Conservation (phyloP, 352 stramenopile species). For the Phytophthora gonapodyides region DNA sequence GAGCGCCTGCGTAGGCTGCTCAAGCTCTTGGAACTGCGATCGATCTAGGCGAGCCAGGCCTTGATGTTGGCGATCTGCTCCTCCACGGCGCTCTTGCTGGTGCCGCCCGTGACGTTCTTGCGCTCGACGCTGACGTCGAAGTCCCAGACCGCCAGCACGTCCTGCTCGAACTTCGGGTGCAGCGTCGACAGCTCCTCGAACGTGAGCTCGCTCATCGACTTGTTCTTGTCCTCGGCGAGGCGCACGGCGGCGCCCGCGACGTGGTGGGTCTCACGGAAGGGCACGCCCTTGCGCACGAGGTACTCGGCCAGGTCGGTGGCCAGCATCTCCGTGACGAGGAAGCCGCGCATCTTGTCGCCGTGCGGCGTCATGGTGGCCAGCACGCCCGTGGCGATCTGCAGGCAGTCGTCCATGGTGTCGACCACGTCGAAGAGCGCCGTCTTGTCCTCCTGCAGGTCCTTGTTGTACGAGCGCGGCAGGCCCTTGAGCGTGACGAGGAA, state of each 20-base stretch:
- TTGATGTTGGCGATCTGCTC: constrained; percentile 85
- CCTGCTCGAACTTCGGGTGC: constrained; percentile 88
- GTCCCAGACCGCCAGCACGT: constrained; percentile 91
- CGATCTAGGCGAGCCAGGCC: constrained; percentile 54
- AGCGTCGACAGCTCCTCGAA: constrained; percentile 89
- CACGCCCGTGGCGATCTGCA: constrained; percentile 97
- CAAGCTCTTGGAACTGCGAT: neutral
- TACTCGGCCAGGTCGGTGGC: constrained; percentile 99
- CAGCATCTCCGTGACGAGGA: constrained; percentile 99
- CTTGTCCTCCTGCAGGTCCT: constrained; percentile 99
- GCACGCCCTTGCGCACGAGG: constrained; percentile 98
- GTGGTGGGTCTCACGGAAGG: constrained; percentile 99
- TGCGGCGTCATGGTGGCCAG: constrained; percentile 97
- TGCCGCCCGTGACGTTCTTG: constrained; percentile 90
- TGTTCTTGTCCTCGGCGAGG: constrained; percentile 90
- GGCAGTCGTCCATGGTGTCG: constrained; percentile 96
- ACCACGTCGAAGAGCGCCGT: constrained; percentile 97
- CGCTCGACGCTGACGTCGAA: constrained; percentile 91
- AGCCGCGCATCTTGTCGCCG: constrained; percentile 92
- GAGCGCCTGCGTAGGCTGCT: constrained; percentile 1
- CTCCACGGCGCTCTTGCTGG: constrained; percentile 75
- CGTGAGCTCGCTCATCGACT: constrained; percentile 87
- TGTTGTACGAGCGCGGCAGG: constrained; percentile 98
- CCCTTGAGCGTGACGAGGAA: constrained; percentile 97
- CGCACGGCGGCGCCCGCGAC: constrained; percentile 95